Percentiles rank a stretch among this genome's conserved stretches.
These are phyloP conservation scores for Nannizziopsis barbatae DNA, from an alignment of 2,329 filamentous ascomycete genomes.

Conservation along the genomic window DNA sequence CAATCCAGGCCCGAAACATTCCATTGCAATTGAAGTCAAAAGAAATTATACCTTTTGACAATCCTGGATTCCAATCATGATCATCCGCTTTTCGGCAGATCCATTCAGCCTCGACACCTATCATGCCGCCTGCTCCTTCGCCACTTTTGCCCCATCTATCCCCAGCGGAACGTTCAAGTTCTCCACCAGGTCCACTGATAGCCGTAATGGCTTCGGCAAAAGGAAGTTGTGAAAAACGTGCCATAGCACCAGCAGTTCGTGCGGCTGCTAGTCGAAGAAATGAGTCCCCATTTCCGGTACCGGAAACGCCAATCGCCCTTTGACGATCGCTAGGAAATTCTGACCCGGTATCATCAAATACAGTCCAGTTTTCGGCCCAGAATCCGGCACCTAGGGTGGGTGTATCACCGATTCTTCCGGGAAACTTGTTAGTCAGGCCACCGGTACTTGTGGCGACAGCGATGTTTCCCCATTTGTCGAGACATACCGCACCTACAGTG, in stretches of 20 bases:
- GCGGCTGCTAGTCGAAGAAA: conserved; percentile 64
- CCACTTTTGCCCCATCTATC: conserved; percentile 60
- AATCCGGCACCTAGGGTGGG: conserved; percentile 74
- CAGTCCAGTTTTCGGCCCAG: conserved; percentile 74
- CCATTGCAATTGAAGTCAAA: conserved; percentile 78
- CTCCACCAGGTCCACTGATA: conserved; percentile 59
- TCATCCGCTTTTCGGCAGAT: conserved; percentile 35
- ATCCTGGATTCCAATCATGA: conserved; percentile 14
- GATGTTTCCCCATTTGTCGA: conserved; percentile 64
- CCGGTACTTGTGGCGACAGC: conserved; percentile 59
- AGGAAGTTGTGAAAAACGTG: conserved; percentile 46
- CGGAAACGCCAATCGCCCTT: conserved; percentile 52
- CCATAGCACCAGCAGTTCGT: conserved; percentile 61
- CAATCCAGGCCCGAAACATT: conserved; percentile 69
- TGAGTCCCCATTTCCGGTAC: conserved; percentile 80
- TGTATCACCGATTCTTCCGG: conserved; percentile 75
- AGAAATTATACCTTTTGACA: conserved; percentile 43
- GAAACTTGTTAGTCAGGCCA: conserved; percentile 79
- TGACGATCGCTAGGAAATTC: conserved; percentile 15
- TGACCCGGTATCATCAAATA: conserved; percentile 30
- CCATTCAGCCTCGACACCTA: conserved; percentile 54
- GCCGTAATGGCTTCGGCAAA: conserved; percentile 50
- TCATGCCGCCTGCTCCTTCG: conserved; percentile 76
- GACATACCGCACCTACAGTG: conserved; percentile 69
- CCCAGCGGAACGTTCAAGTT: conserved; percentile 63